Evolutionary conservation across 2,329 filamentous ascomycete genomes (phyloP).

Genomic region (Leptodontidium sp.): DNA sequence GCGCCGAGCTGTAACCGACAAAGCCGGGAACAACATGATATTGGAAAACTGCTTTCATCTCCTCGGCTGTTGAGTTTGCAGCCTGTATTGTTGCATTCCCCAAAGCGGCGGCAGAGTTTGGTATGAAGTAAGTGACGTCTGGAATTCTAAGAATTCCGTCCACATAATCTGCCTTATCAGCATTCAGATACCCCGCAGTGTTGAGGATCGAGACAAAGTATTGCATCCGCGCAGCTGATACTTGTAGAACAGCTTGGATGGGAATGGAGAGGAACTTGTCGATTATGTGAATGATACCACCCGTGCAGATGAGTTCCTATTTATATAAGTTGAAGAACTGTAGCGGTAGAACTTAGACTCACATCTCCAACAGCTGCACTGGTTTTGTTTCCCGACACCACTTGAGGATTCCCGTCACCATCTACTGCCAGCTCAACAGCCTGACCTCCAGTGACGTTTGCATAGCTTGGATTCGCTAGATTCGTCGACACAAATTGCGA

Average conservation of each 20-base stretch:
- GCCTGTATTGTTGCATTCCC: constrained; percentile 27
- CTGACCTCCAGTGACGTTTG: constrained; percentile 40
- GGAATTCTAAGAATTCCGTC: constrained; percentile 25
- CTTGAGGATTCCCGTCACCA: constrained; percentile 24
- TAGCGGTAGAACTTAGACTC: background rate
- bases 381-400: constrained; percentile 32
- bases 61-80: constrained; percentile 41
- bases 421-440: constrained; percentile 30
- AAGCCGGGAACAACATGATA: constrained; percentile 70
- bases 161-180: constrained; percentile 30
- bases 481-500: constrained; percentile 35
- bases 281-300: constrained; percentile 63
- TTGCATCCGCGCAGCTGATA: constrained; percentile 28
- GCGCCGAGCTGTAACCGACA: constrained; percentile 59
- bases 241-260: constrained; percentile 15
- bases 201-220: constrained; percentile 36
- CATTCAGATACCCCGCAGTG: constrained; percentile 26
- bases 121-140: constrained; percentile 40
- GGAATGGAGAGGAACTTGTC: constrained; percentile 58
- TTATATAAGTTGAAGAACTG: background rate
- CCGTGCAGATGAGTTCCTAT: constrained; percentile 61
- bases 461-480: constrained; percentile 29
- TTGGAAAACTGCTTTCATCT: constrained; percentile 61
- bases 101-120: constrained; percentile 36
- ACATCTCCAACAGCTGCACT: constrained; percentile 29